Conservation (phyloP, 345 rosid genomes). For the Eucalyptus camaldulensis region DNA sequence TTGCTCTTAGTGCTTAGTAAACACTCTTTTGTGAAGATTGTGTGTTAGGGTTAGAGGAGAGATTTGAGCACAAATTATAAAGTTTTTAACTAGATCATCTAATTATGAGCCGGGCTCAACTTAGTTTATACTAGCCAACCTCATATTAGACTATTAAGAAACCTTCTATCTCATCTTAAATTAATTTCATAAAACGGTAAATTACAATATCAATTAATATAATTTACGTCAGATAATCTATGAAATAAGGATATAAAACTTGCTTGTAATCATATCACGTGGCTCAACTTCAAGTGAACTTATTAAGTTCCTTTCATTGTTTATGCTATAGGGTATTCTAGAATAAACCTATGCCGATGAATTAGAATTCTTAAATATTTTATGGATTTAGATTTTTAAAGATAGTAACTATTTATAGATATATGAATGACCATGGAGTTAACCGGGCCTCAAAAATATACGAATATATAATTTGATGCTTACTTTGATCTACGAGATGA, state of each 20-base stretch:
- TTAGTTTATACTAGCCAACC: accelerated
- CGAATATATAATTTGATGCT: neutral
- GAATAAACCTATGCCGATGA: neutral
- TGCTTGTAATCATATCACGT: neutral
- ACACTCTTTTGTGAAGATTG: too few relatives aligned
- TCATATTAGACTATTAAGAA: too few relatives aligned
- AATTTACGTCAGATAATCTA: accelerated
- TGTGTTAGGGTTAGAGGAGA: accelerated
- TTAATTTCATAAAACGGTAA: accelerated
- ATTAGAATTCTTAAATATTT: neutral
- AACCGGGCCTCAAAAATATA: neutral
- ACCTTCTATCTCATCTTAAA: too few relatives aligned
- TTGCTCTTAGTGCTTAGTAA: too few relatives aligned
- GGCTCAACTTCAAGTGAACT: neutral
- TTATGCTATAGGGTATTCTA: neutral
- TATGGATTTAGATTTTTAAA: neutral
- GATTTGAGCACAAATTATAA: accelerated
- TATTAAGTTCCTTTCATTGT: neutral
- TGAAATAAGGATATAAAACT: neutral
- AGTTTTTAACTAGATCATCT: too few relatives aligned
- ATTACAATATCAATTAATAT: too few relatives aligned
- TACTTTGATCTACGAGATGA: neutral
- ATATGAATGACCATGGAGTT: neutral
- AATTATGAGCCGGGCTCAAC: accelerated
- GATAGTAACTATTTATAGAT: neutral